Base-by-base conservation (phyloP, 2,329 filamentous ascomycete genomes). In the Trichoderma arundinaceum region DNA sequence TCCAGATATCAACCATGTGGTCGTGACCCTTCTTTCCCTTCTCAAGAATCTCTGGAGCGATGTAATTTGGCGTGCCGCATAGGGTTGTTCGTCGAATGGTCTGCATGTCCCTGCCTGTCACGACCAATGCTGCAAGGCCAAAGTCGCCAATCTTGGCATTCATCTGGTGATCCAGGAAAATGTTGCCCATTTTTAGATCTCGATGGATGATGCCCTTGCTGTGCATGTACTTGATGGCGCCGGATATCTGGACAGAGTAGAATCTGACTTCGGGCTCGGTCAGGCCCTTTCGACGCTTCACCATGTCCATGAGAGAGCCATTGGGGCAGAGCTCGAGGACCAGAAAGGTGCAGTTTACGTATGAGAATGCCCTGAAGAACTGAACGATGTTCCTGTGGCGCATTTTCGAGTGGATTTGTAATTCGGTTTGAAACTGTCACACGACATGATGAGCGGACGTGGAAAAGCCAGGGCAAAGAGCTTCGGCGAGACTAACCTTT, bases 371-470 rank as follows among this genome's bases (percentile, higher is more conserved):
- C 71, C 94, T 89, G 73, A 96, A 88, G 77, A 99, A 99, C 72
- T 94, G 91, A 69, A 99, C 95, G 70, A 99, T 94, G 77, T 97
- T 97, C 61, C 91, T 91, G 75, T 99, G 95, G 66, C 90, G 89
- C 88, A 99, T 94, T 77, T 98, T 99, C 49, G 95, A 97, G 80
- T 99, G 95, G 67, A 99, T 97, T 78, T 98, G 94, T 7, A 99
- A 86, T 78, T 99, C 95, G 22, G 87, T 87, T 87, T 89, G 87
- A 72, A 90, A 89, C 86, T 89, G 53, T 17, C 54, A 48, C 3
- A n/a, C 22, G 57, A 51, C 1, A 13, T 12, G 9, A 15, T 32
- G 12, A 35, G 32, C 7, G 32, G 49, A 38, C 51, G 43, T 4
- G 12, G 6, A 58, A 46, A 43, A 28, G 13, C 41, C 22, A 28